Conservation (phyloP, 306 rosid genomes). For the Datisca glomerata region DNA sequence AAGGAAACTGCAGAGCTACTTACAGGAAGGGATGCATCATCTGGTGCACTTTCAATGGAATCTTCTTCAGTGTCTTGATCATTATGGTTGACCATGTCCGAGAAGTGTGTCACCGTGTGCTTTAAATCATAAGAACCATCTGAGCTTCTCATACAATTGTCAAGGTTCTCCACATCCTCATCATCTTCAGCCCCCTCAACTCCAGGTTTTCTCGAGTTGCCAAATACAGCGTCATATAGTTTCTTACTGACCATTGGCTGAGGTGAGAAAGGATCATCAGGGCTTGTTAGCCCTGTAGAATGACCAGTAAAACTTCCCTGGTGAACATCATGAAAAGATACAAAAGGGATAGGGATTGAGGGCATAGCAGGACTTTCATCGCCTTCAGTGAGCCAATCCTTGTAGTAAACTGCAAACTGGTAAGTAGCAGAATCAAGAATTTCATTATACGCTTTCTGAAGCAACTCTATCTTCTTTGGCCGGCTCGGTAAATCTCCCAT, state of each 20-base stretch:
- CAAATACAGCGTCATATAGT: slow-evolving; percentile 51
- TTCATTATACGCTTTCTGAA: slow-evolving; percentile 47
- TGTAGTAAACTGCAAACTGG: slow-evolving; percentile 54
- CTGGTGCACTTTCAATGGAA: slow-evolving; percentile 16
- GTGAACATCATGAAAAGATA: slow-evolving; percentile 17
- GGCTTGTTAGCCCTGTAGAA: slow-evolving; percentile 37
- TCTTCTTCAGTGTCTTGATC: slow-evolving; percentile 36
- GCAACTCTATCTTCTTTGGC: slow-evolving; percentile 32
- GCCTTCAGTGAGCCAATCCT: slow-evolving; percentile 78
- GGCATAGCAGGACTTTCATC: slow-evolving; percentile 57
- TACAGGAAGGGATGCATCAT: slow-evolving; percentile 29
- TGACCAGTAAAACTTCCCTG: slow-evolving; percentile 26
- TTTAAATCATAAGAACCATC: slow-evolving; percentile 31
- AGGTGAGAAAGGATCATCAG: slow-evolving; percentile 38
- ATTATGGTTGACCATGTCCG: slow-evolving; percentile 22
- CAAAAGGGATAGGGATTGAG: slow-evolving; percentile 40
- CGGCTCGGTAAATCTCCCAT: slow-evolving; percentile 28
- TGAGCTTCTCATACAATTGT: slow-evolving; percentile 19
- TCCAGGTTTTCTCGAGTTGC: slow-evolving; percentile 21
- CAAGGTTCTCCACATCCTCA: slow-evolving; percentile 19
- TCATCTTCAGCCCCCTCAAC: slow-evolving; percentile 21
- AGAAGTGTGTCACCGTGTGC: slow-evolving; percentile 20
- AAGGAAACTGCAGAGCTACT: too few species aligned
- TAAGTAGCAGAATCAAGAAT: slow-evolving; percentile 59
- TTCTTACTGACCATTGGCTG: slow-evolving; percentile 66